Conservation (phyloP, 1,139 yeast genomes). For the Casaregolazyma lundiana region DNA sequence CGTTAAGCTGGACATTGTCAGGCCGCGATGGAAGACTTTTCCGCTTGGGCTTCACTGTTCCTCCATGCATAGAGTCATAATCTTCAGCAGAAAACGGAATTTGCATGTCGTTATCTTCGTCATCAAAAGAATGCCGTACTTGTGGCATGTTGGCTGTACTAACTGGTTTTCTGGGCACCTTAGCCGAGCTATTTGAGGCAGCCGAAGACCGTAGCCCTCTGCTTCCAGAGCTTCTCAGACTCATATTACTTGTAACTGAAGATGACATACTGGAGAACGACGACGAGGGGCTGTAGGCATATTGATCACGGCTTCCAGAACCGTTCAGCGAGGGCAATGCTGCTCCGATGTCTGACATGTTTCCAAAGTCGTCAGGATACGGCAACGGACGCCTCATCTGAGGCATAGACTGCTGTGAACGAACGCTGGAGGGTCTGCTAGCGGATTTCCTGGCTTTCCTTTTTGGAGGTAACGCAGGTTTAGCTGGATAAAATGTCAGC, state of each 20-base stretch:
- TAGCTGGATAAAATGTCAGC: conserved; percentile 77
- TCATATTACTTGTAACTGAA: neutral
- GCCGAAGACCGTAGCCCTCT: neutral
- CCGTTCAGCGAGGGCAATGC: conserved; percentile 2
- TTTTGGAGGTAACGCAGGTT: conserved; percentile 26
- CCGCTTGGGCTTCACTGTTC: conserved; percentile 3
- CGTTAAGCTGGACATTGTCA: conserved; percentile 13
- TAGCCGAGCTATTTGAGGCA: neutral
- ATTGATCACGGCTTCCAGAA: neutral
- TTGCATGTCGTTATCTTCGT: conserved; percentile 14
- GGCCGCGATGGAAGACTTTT: conserved; percentile 6
- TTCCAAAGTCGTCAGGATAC: conserved; percentile 5
- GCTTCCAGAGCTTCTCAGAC: neutral
- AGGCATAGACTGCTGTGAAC: neutral
- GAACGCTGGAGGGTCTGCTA: neutral
- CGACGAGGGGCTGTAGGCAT: neutral
- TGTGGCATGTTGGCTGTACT: conserved; percentile 7
- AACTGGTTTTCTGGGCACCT: conserved; percentile 15
- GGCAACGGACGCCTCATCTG: conserved; percentile 5
- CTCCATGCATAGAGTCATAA: conserved; percentile 14
- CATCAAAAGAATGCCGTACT: conserved; percentile 5
- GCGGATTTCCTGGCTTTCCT: conserved; percentile 11
- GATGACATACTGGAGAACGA: neutral
- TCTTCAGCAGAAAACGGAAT: conserved; percentile 29
- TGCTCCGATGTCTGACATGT: conserved; percentile 9